These are phyloP conservation scores for Wickerhamiella parazyma DNA, from an alignment of 805 yeast species.

Conservation along the genomic window DNA sequence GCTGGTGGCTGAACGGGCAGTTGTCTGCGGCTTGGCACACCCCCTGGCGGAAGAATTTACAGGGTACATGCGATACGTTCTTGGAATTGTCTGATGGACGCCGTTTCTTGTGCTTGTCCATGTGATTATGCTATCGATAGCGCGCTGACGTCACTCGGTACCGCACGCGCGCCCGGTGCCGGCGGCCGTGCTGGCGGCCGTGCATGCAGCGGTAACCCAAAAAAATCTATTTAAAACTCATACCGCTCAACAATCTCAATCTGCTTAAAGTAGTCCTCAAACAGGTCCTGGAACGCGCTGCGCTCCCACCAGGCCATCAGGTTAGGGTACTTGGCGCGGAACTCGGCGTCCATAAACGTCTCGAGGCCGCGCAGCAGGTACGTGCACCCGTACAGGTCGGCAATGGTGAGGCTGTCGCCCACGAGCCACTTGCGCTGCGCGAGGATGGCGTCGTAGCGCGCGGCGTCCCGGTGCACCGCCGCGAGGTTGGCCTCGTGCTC, in stretches of 20 bases:
- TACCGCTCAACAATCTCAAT: not conserved
- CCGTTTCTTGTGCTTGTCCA: constrained; percentile 6
- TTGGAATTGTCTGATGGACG: constrained; percentile 15
- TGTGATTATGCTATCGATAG: not conserved
- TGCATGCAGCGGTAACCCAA: not conserved
- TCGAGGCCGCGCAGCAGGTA: constrained; percentile 42
- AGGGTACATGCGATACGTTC: constrained; percentile 87
- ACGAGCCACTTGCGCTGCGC: constrained; percentile 51
- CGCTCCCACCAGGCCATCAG: constrained; percentile 62
- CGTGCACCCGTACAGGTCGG: constrained; percentile 48
- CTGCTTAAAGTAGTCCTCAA: constrained; percentile 36
- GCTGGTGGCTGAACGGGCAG: constrained; percentile 79
- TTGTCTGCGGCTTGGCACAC: constrained; percentile 87
- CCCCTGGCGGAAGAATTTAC: constrained; percentile 86
- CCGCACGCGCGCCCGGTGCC: no score
- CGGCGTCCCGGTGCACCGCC: constrained; percentile 29
- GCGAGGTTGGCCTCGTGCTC: constrained; percentile 35
- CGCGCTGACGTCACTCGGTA: not conserved
- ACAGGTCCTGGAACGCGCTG: constrained; percentile 32
- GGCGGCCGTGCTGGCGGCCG: not conserved
- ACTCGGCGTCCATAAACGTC: constrained; percentile 46
- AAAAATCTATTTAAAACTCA: not conserved
- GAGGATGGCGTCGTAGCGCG: constrained; percentile 33
- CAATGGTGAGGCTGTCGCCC: constrained; percentile 51
- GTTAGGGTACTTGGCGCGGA: constrained; percentile 51